Evolutionary conservation across 768 basidiomycete genomes (phyloP).

Genomic region (Auricularia sp.): DNA sequence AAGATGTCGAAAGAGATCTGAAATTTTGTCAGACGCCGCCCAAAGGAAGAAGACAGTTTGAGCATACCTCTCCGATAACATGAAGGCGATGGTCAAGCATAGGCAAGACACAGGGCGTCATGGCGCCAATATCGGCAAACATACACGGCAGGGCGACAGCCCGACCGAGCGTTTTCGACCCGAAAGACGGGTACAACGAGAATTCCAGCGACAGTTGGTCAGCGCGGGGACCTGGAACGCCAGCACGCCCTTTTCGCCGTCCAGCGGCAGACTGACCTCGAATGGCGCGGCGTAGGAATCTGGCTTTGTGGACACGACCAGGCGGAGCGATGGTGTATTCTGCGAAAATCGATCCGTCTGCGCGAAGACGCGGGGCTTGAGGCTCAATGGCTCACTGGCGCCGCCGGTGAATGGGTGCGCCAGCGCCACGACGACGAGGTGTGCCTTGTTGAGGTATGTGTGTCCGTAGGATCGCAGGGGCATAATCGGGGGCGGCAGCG

Average conservation of each 20-base stretch:
- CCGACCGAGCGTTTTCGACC: conserved; percentile 90
- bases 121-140: conserved; percentile 47
- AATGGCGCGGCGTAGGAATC: conserved; percentile 83
- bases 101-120: conserved; percentile 36
- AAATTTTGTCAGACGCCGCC: not conserved
- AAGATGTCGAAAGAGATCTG: conserved; percentile 84
- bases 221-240: conserved; percentile 77
- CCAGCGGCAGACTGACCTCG: conserved; percentile 70
- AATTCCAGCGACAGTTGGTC: conserved; percentile 75
- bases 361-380: not conserved
- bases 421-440: conserved; percentile 77
- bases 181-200: conserved; percentile 94
- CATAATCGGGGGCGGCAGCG: conserved; percentile 95
- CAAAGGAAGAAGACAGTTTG: not conserved
- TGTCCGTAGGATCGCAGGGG: conserved; percentile 96
- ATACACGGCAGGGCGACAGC: conserved; percentile 75
- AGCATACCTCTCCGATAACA: conserved; percentile 79
- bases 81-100: conserved; percentile 89
- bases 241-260: conserved; percentile 44
- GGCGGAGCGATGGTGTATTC: conserved; percentile 62
- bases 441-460: conserved; percentile 81
- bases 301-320: conserved; percentile 86
- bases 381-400: conserved; percentile 25
- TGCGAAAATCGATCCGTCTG: conserved; percentile 1
- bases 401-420: conserved; percentile 46